Evolutionary conservation across 192 early-diverging fungal species (phyloP).

Genomic region (Pecoramyces ruminantium): DNA sequence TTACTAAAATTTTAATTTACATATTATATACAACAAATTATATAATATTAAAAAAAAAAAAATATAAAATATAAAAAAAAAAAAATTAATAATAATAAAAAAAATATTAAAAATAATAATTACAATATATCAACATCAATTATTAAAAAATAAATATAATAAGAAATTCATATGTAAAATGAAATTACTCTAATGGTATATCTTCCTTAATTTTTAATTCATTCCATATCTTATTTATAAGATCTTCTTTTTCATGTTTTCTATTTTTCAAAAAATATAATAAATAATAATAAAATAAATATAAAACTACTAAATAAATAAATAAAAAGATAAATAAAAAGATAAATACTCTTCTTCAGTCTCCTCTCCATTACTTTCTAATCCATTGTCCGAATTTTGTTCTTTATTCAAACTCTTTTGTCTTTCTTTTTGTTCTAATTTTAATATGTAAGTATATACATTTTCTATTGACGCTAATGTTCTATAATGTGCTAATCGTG

Average conservation of each 20-base stretch:
- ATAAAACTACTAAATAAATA: no score
- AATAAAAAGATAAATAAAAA: no score
- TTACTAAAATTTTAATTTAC: conserved; percentile 3
- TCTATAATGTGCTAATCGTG: neutral
- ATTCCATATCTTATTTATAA: neutral
- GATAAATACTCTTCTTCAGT: neutral
- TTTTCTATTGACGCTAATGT: neutral
- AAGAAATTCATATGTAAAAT: no score
- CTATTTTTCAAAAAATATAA: no score
- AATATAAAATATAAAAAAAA: neutral
- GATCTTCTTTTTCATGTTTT: neutral
- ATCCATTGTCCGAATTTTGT: neutral
- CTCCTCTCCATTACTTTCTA: neutral
- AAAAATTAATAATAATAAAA: no score
- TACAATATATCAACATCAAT: no score
- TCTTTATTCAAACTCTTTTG: neutral
- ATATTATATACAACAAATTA: no score
- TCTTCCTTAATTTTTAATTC: neutral
- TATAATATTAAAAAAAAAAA: neutral
- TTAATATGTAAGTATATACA: neutral
- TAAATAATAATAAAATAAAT: no score
- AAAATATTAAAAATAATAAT: no score
- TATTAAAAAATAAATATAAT: no score
- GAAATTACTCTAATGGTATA: neutral
- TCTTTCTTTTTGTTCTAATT: neutral